Percentiles rank a stretch among this genome's conserved stretches.
Evolutionary conservation across 2,329 filamentous ascomycete genomes (phyloP).

Genomic region (Pseudofabraea citricarpa): DNA sequence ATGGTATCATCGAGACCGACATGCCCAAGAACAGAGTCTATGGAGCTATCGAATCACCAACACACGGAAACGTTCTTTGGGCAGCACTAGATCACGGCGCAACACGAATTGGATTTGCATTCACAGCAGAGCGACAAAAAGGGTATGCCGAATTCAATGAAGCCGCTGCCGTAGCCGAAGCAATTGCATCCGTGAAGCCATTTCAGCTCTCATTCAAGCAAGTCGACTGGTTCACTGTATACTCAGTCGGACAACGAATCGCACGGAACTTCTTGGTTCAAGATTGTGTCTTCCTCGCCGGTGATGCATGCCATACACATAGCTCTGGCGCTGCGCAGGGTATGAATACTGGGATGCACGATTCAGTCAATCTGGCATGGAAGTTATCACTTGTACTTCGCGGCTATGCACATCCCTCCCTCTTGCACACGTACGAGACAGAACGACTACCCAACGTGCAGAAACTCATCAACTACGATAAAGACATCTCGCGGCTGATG

Average conservation of each 20-base stretch:
- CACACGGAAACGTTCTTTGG: conserved; percentile 52
- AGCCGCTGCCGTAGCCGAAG: conserved; percentile 49
- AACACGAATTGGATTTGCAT: conserved; percentile 48
- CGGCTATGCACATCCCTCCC: conserved; percentile 34
- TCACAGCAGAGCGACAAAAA: conserved; percentile 37
- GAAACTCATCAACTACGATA: conserved; percentile 36
- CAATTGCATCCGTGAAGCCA: conserved; percentile 36
- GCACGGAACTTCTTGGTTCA: conserved; percentile 53
- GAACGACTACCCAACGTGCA: conserved; percentile 40
- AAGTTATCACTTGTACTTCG: conserved; percentile 48
- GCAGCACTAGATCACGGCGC: conserved; percentile 46
- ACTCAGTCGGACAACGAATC: conserved; percentile 53
- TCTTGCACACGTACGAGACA: conserved; percentile 48
- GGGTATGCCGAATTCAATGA: conserved; percentile 33
- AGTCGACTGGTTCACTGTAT: conserved; percentile 53
- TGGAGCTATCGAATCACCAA: conserved; percentile 44
- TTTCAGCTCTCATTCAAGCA: conserved; percentile 36
- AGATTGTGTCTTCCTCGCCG: conserved; percentile 49
- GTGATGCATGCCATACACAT: conserved; percentile 55
- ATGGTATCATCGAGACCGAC: conserved; percentile 32
- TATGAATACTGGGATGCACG: conserved; percentile 53
- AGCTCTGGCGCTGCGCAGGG: conserved; percentile 59
- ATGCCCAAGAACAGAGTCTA: conserved; percentile 43
- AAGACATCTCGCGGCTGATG: conserved; percentile 34
- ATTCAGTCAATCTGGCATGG: conserved; percentile 58